Evolutionary conservation across 192 early-diverging fungal species (phyloP), one percentile per base, ranked within the genome.

Genomic region (Coemansia guatemalensis): DNA sequence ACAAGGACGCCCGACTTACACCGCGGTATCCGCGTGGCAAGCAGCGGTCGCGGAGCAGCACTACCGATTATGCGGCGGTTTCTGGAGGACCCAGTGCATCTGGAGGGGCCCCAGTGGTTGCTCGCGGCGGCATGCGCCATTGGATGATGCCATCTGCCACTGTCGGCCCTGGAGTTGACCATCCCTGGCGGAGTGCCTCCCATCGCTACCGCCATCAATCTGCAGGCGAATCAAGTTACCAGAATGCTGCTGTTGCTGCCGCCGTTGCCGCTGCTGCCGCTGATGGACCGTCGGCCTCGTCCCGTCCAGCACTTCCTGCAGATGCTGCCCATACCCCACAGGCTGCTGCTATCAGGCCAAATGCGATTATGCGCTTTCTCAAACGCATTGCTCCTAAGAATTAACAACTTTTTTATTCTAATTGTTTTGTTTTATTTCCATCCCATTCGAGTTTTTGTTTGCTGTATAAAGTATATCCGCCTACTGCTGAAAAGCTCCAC

Each of bases 311-410:
- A 21, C 41, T 57, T 35, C n/a, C 50, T 14, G 62, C 62, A 6
- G 56, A 23, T 26, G 21, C 35, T 39, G 35, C 35, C 9, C 35
- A 39, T 11, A 39, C 3, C 3, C 14, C 44, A 41, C 53, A 52
- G 9, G 26, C 62, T 9, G 33, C 60, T 0, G 61, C 65, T 25
- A 70, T 77, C 18, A 48, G 74, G 20, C 74, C 74, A 11, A 77
- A 77, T 60, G 74, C 64, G 8, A 67, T 77, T 17, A 71, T 77
- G 74, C 63, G 74, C 12, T 71, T 77, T 64, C 56, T 77, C 33
- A 70, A 71, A 65, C 68, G 74, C 33, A 77, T 77, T 27, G 62
- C 74, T 8, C 74, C 68, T 2, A 70, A 60, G 49, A 76, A 53
- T 53, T 71, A 64, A 49, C 17, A n/a, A n/a, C n/a, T n/a, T n/a